phyloP scores from a whole-genome alignment of 164 flowering plant genomes.

The Liriodendron chinense region DNA sequence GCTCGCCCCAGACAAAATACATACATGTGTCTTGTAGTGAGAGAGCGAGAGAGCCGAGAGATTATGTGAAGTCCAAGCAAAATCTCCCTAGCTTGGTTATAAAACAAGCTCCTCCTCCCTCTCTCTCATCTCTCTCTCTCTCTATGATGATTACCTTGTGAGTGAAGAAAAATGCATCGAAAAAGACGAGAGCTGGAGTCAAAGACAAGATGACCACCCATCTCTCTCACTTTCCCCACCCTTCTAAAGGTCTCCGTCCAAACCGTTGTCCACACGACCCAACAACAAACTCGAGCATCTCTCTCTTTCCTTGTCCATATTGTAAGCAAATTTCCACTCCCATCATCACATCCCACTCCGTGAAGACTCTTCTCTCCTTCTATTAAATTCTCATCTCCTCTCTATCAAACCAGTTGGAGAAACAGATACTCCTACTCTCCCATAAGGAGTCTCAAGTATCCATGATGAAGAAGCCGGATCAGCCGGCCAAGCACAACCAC shows the following conservation, averaged over 20 bases:
- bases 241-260: slow-evolving; percentile 56
- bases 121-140: slow-evolving; percentile 20
- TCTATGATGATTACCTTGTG: slow-evolving; percentile 53
- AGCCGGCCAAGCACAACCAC: slow-evolving; percentile 21
- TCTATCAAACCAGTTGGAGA: slow-evolving; percentile 8
- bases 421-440: neutral
- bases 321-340: slow-evolving; percentile 1
- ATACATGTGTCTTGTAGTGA: too few species aligned
- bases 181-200: slow-evolving; percentile 52
- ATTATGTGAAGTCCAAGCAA: neutral
- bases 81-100: neutral
- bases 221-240: slow-evolving; percentile 14
- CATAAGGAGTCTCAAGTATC: neutral
- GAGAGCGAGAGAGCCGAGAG: neutral
- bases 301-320: slow-evolving; percentile 16
- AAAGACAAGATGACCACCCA: slow-evolving; percentile 60
- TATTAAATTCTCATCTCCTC: neutral
- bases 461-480: slow-evolving; percentile 48
- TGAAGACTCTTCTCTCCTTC: slow-evolving; percentile 2
- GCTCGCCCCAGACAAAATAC: too few species aligned
- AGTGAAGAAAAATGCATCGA: slow-evolving; percentile 56
- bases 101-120: slow-evolving; percentile 9
- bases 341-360: neutral
- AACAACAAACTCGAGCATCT: slow-evolving; percentile 38
- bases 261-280: slow-evolving; percentile 75